These are phyloP conservation scores for Halenospora varia DNA, from an alignment of 495 filamentous ascomycete genomes.

Conservation along the genomic window DNA sequence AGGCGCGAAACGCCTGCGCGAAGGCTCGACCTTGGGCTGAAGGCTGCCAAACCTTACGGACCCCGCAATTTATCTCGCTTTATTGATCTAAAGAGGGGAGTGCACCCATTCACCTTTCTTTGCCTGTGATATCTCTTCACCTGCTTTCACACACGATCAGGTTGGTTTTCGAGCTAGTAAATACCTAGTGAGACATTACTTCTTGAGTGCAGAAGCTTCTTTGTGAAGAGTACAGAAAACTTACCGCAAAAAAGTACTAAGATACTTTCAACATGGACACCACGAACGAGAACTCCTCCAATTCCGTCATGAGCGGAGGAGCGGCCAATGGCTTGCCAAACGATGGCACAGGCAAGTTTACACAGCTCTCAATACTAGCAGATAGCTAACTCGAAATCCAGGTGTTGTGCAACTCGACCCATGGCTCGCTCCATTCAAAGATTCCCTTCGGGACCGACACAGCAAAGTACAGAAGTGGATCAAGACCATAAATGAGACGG, in stretches of 20 bases:
- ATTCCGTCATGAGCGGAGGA: slow-evolving; percentile 13
- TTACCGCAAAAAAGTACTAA: not conserved
- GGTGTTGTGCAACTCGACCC: slow-evolving; percentile 87
- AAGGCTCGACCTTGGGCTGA: not conserved
- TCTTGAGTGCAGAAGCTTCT: too few species aligned
- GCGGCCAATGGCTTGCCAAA: slow-evolving; percentile 19
- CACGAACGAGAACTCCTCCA: slow-evolving; percentile 14
- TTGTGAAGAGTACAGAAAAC: too few species aligned
- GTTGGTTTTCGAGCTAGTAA: too few species aligned
- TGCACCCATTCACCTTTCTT: not conserved
- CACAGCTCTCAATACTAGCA: not conserved
- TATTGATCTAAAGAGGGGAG: slow-evolving; percentile 4
- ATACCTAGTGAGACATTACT: too few species aligned
- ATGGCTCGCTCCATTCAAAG: slow-evolving; percentile 82
- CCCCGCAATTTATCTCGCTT: slow-evolving; percentile 23
- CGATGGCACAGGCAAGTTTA: slow-evolving; percentile 48
- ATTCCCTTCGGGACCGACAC: slow-evolving; percentile 71
- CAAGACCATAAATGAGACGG: slow-evolving; percentile 70
- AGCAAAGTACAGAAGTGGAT: slow-evolving; percentile 85
- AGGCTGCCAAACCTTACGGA: not conserved
- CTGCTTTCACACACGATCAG: not conserved
- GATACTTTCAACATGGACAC: slow-evolving; percentile 18
- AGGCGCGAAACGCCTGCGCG: too few species aligned
- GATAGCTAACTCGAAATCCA: slow-evolving; percentile 30
- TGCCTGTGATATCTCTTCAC: too few species aligned